Conservation (phyloP, 2,329 filamentous ascomycete species). For the Phialophora expanda region DNA sequence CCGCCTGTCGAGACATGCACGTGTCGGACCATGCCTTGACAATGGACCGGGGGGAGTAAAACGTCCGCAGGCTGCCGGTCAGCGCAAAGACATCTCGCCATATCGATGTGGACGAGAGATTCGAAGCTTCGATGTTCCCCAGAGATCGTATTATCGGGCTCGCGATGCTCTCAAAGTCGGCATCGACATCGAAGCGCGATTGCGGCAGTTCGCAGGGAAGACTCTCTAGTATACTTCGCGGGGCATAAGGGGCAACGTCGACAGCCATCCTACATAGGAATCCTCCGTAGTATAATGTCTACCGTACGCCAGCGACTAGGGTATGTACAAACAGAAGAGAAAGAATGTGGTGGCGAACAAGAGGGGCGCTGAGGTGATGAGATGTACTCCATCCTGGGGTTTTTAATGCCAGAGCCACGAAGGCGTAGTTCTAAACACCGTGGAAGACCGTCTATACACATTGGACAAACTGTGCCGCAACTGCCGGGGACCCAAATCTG, state of each 20-base stretch:
- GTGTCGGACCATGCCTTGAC: conserved; percentile 36
- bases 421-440: conserved; percentile 7
- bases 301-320: neutral
- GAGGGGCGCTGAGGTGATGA: neutral
- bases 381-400: neutral
- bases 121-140: neutral
- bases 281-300: neutral
- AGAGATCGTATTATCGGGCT: conserved; percentile 14
- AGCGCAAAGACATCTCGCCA: conserved; percentile 42
- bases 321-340: neutral
- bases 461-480: conserved; percentile 10
- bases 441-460: conserved; percentile 9
- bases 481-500: conserved; percentile 11
- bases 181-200: conserved; percentile 12
- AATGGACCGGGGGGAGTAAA: conserved; percentile 36
- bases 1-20: conserved; percentile 8
- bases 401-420: neutral
- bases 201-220: conserved; percentile 25
- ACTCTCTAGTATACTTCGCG: conserved; percentile 21
- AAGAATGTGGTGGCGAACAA: neutral
- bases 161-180: conserved; percentile 25
- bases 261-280: conserved; percentile 7
- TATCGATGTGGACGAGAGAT: conserved; percentile 25
- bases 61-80: conserved; percentile 40
- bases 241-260: conserved; percentile 18